These are phyloP conservation scores for Ceratobasidium papillatum DNA, from an alignment of 1,284 basidiomycete species.

Conservation along the genomic window DNA sequence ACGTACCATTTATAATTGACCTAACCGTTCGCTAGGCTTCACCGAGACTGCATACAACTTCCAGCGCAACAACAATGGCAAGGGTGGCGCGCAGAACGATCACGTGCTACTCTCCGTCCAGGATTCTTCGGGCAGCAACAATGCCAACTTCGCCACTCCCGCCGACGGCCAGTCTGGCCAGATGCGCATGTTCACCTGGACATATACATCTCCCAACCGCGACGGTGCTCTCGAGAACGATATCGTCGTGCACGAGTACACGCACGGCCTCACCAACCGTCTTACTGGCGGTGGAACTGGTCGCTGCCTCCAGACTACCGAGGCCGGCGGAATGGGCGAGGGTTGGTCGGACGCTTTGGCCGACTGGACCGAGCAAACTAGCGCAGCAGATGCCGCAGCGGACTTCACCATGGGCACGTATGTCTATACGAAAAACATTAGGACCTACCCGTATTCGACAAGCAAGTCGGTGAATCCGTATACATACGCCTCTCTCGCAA, in stretches of 20 bases:
- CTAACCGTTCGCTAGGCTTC: slow-evolving; percentile 33
- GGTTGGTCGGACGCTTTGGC: slow-evolving; percentile 42
- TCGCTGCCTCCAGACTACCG: slow-evolving; percentile 32
- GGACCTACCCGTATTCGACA: slow-evolving; percentile 36
- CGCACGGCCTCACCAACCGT: slow-evolving; percentile 34
- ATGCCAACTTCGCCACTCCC: slow-evolving; percentile 42
- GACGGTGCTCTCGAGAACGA: slow-evolving; percentile 40
- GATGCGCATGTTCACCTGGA: slow-evolving; percentile 40
- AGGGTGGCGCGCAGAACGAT: slow-evolving; percentile 42
- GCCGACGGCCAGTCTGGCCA: slow-evolving; percentile 35
- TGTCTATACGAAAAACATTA: slow-evolving; percentile 13
- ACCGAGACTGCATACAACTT: slow-evolving; percentile 44
- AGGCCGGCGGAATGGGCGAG: slow-evolving; percentile 43
- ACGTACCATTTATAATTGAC: too few species aligned
- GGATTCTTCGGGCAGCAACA: slow-evolving; percentile 40
- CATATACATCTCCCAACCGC: slow-evolving; percentile 40
- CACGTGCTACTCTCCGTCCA: slow-evolving; percentile 39
- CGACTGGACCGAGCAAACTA: slow-evolving; percentile 41
- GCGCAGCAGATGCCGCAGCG: slow-evolving; percentile 9
- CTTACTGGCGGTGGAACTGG: slow-evolving; percentile 37
- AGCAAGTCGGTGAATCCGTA: slow-evolving; percentile 36
- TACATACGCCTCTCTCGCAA: slow-evolving; percentile 33
- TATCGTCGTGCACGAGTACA: slow-evolving; percentile 39
- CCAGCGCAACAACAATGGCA: slow-evolving; percentile 43
- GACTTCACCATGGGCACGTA: slow-evolving; percentile 40